Percentiles rank a stretch among this genome's conserved stretches.
phyloP scores from a whole-genome alignment of 73 alveolate genomes.

The Uronychia setigera region DNA sequence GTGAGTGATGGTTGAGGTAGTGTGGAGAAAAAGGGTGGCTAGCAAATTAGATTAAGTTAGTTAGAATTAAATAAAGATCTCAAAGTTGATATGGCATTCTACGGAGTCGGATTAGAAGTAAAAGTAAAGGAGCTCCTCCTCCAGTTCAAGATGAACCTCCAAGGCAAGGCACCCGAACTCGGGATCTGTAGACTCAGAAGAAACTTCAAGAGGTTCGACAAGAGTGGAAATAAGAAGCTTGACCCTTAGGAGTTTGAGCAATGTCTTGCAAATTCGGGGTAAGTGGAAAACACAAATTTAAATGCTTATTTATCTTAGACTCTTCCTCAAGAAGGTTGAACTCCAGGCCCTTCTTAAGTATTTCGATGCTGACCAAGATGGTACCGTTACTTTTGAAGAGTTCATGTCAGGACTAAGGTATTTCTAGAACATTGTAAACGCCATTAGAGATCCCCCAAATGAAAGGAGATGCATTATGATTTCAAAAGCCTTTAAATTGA shows the following conservation, averaged over 20 bases:
- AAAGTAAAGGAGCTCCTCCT: constrained; percentile 63
- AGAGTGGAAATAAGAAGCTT: constrained; percentile 49
- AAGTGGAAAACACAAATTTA: neutral
- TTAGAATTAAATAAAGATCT: too few species aligned
- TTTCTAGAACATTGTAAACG: neutral
- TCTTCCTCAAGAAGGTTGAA: constrained; percentile 53
- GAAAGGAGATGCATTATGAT: constrained; percentile 58
- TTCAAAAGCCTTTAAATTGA: constrained; percentile 48
- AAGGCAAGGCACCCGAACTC: constrained; percentile 18
- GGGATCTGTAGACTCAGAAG: constrained; percentile 50
- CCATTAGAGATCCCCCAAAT: constrained; percentile 46
- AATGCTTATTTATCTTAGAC: constrained; percentile 10
- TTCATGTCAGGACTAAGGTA: constrained; percentile 61
- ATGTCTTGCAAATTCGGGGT: constrained; percentile 48
- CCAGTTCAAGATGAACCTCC: constrained; percentile 56
- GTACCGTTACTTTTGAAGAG: constrained; percentile 52
- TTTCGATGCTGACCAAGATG: constrained; percentile 62
- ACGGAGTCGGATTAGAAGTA: constrained; percentile 46
- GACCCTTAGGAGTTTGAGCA: constrained; percentile 47
- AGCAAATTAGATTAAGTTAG: too few species aligned
- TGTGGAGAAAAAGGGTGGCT: too few species aligned
- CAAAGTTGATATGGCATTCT: constrained; percentile 26
- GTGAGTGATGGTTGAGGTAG: too few species aligned
- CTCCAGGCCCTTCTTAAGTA: constrained; percentile 52
- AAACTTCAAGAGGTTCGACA: constrained; percentile 56